phyloP scores from a whole-genome alignment of 345 rosid species.

The Citrus reticulata region DNA sequence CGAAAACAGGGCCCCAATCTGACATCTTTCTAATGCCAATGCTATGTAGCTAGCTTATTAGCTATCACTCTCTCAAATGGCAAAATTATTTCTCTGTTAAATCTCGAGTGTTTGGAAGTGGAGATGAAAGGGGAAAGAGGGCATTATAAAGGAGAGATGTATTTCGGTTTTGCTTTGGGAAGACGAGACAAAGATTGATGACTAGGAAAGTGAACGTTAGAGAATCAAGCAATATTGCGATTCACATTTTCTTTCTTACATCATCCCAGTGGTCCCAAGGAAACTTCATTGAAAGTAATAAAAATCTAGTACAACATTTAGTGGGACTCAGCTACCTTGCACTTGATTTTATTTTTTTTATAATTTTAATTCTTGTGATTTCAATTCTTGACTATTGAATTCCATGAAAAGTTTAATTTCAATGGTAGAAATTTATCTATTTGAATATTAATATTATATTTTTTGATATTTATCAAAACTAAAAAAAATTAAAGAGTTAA shows the following conservation, averaged over 20 bases:
- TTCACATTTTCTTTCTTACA: neutral
- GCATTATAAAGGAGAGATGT: neutral
- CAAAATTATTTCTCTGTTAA: neutral
- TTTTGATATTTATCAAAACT: rapidly evolving
- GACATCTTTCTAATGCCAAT: constrained; percentile 34
- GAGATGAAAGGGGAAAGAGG: neutral
- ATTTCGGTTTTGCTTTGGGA: constrained; percentile 1
- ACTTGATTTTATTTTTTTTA: too few relatives aligned
- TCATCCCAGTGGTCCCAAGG: neutral
- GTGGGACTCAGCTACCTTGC: too few relatives aligned
- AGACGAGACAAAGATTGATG: constrained; percentile 20
- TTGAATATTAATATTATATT: too few relatives aligned
- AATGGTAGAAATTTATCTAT: too few relatives aligned
- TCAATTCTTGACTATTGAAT: rapidly evolving
- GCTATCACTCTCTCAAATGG: neutral
- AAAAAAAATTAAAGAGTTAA: too few relatives aligned
- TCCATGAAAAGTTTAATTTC: too few relatives aligned
- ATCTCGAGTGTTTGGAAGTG: neutral
- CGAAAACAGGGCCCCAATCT: constrained; percentile 96
- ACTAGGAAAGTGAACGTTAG: constrained; percentile 22
- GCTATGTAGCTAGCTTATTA: neutral
- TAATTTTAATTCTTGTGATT: too few relatives aligned
- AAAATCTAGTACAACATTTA: neutral
- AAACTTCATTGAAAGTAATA: neutral
- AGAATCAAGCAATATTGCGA: constrained; percentile 25